Percentiles rank a stretch among this genome's conserved stretches.
Conservation (phyloP, 129 eudicot species). For the Gnaphalium uliginosum region DNA sequence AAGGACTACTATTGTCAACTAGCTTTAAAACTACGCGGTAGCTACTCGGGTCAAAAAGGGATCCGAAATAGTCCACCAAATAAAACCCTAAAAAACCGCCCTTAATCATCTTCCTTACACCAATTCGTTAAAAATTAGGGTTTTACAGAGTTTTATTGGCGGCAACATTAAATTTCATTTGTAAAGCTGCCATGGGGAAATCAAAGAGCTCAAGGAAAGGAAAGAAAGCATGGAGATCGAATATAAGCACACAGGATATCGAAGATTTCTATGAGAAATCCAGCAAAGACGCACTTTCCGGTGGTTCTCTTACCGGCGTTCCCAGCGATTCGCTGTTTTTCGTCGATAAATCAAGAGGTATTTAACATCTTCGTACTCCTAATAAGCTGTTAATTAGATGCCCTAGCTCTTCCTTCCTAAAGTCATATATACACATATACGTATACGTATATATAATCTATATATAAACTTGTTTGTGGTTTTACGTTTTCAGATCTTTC, state of each 20-base stretch:
- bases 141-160: slow-evolving; percentile 16
- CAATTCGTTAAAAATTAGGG: neutral
- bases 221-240: slow-evolving; percentile 85
- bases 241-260: slow-evolving; percentile 77
- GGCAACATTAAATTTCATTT: slow-evolving; percentile 13
- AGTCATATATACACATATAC: neutral
- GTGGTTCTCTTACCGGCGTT: slow-evolving; percentile 64
- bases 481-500: slow-evolving; percentile 56
- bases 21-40: neutral
- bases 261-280: slow-evolving; percentile 73
- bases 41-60: no score
- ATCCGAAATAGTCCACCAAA: no score
- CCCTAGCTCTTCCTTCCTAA: neutral
- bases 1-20: neutral
- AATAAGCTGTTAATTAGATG: no score
- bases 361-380: neutral
- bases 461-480: neutral
- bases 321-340: slow-evolving; percentile 70
- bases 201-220: slow-evolving; percentile 78
- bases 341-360: slow-evolving; percentile 83
- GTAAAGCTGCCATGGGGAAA: slow-evolving; percentile 47
- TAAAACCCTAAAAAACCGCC: no score
- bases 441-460: neutral
- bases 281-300: slow-evolving; percentile 87
- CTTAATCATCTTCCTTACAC: neutral